Evolutionary conservation across 805 yeast species (phyloP).

Genomic region (Pichia insulana): DNA sequence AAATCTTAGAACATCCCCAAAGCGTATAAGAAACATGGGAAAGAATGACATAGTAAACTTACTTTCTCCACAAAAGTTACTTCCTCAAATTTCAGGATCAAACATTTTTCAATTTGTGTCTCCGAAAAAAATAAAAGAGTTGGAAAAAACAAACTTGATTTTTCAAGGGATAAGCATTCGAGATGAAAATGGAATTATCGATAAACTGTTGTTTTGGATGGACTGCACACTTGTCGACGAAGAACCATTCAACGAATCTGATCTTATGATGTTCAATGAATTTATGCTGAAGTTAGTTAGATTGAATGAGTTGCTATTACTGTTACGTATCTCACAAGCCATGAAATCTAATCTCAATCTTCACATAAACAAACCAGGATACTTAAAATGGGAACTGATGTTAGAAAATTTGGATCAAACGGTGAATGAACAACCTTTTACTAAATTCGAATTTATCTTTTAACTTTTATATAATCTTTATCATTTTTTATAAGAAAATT

Average conservation of each 20-base stretch:
- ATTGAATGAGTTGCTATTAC: conserved; percentile 15
- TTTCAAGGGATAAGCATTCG: conserved; percentile 21
- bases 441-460: conserved; percentile 10
- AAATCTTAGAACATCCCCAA: conserved; percentile 19
- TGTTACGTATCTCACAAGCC: conserved; percentile 13
- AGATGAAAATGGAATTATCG: conserved; percentile 11
- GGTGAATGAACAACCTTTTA: conserved; percentile 6
- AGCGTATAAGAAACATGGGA: conserved; percentile 1
- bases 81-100: background rate
- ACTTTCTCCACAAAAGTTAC: conserved; percentile 12
- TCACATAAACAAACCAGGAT: conserved; percentile 7
- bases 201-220: conserved; percentile 20
- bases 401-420: conserved; percentile 13
- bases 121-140: conserved; percentile 5
- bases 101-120: background rate
- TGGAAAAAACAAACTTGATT: conserved; percentile 3
- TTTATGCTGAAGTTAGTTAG: conserved; percentile 22
- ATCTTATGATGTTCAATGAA: conserved; percentile 21
- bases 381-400: conserved; percentile 16
- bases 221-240: conserved; percentile 14
- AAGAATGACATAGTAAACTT: conserved; percentile 14
- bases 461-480: conserved; percentile 6
- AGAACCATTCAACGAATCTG: conserved; percentile 20
- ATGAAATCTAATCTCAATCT: conserved; percentile 11
- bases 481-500: too few species aligned